phyloP scores from a whole-genome alignment of 2,329 filamentous ascomycete genomes.

The Hymenoscyphus infarciens region DNA sequence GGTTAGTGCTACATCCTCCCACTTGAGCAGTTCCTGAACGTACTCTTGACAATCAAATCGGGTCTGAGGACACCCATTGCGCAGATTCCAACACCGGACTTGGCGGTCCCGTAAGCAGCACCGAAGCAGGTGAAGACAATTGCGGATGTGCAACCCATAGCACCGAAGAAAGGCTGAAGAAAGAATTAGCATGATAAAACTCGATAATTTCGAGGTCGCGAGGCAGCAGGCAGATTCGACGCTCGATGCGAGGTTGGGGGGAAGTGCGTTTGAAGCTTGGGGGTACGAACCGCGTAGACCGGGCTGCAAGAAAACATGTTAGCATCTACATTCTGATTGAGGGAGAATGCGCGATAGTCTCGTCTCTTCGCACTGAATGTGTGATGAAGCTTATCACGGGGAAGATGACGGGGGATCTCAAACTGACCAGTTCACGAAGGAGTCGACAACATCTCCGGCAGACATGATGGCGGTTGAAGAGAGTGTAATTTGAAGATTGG shows the following conservation, averaged over 20 bases:
- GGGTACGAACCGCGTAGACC: constrained; percentile 92
- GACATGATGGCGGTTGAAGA: constrained; percentile 59
- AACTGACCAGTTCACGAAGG: constrained; percentile 60
- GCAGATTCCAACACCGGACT: constrained; percentile 97
- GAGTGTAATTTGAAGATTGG: constrained; percentile 19
- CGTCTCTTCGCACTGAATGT: not conserved
- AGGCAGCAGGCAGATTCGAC: constrained; percentile 8
- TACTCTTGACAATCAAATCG: constrained; percentile 99
- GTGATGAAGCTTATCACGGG: constrained; percentile 29
- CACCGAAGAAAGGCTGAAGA: constrained; percentile 80
- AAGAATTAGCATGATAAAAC: constrained; percentile 31
- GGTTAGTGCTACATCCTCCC: constrained; percentile 18
- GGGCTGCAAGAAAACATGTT: constrained; percentile 60
- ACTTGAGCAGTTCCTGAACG: constrained; percentile 36
- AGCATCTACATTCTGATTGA: constrained; percentile 37
- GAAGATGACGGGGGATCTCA: constrained; percentile 34
- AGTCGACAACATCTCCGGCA: constrained; percentile 53
- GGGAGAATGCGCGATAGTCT: constrained; percentile 2
- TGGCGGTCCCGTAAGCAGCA: constrained; percentile 97
- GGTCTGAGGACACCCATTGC: constrained; percentile 97
- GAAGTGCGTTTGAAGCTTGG: constrained; percentile 18
- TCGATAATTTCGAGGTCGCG: constrained; percentile 14
- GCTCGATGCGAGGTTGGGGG: constrained; percentile 16
- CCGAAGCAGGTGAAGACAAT: constrained; percentile 97
- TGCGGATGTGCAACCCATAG: constrained; percentile 92